Evolutionary conservation across 164 flowering plant species (phyloP).

Genomic region (Umbilicus rupestris): DNA sequence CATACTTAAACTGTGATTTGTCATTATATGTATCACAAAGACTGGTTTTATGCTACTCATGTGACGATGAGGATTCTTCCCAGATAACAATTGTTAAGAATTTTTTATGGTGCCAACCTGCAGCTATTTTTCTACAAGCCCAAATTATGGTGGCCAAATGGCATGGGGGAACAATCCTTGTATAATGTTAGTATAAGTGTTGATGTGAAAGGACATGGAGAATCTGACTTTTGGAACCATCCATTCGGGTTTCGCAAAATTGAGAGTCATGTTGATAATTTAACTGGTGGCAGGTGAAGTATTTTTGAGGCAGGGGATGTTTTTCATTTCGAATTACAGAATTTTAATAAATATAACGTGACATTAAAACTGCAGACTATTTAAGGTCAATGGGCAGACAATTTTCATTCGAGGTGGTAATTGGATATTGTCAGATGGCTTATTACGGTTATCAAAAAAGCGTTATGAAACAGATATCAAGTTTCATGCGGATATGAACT

Average conservation of each 20-base stretch:
- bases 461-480: slow-evolving; percentile 86
- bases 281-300: slow-evolving; percentile 92
- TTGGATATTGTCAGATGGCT: slow-evolving; percentile 94
- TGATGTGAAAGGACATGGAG: slow-evolving; percentile 72
- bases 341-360: slow-evolving; percentile 5
- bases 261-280: slow-evolving; percentile 62
- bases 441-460: slow-evolving; percentile 68
- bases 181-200: slow-evolving; percentile 65
- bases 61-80: neutral
- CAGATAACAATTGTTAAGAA: neutral
- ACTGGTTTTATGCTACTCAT: neutral
- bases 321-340: neutral
- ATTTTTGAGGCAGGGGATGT: neutral
- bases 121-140: slow-evolving; percentile 98
- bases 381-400: slow-evolving; percentile 90
- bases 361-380: slow-evolving; percentile 40
- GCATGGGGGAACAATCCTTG: slow-evolving; percentile 89
- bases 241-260: slow-evolving; percentile 92
- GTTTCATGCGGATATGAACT: slow-evolving; percentile 97
- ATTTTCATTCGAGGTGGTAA: slow-evolving; percentile 96
- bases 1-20: neutral
- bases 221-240: slow-evolving; percentile 79
- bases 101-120: slow-evolving; percentile 17
- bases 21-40: neutral
- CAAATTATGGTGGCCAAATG: slow-evolving; percentile 98